These are phyloP conservation scores for Cryptococcus sp. DNA, from an alignment of 1,284 basidiomycete species.

Conservation along the genomic window DNA sequence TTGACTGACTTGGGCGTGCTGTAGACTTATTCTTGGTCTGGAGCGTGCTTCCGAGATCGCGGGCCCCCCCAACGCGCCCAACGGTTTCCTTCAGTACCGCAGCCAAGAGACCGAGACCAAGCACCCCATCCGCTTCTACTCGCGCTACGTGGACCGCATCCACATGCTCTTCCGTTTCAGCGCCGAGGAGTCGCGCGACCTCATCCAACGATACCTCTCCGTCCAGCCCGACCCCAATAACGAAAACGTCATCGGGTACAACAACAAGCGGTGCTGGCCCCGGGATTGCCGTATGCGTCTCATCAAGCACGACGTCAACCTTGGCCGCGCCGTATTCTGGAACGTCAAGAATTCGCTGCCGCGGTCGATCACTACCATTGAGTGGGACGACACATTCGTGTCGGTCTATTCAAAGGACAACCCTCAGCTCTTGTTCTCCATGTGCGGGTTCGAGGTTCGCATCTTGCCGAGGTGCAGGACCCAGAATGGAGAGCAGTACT, in stretches of 20 bases:
- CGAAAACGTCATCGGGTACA: constrained; percentile 98
- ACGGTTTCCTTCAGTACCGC: constrained; percentile 93
- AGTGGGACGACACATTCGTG: constrained; percentile 96
- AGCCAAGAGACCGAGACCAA: constrained; percentile 89
- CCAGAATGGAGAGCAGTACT: constrained; percentile 93
- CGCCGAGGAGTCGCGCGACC: constrained; percentile 95
- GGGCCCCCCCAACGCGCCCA: constrained; percentile 88
- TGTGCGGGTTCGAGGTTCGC: constrained; percentile 96
- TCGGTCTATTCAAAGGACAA: constrained; percentile 98
- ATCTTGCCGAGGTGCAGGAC: constrained; percentile 86
- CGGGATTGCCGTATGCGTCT: constrained; percentile 98
- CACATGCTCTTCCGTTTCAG: constrained; percentile 97
- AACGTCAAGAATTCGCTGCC: constrained; percentile 98
- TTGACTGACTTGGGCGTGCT: too few species aligned
- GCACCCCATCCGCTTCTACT: constrained; percentile 91
- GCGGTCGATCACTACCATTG: constrained; percentile 93
- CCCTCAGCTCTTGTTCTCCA: constrained; percentile 95
- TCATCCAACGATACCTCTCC: constrained; percentile 95
- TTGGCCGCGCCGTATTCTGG: constrained; percentile 98
- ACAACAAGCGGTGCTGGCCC: constrained; percentile 99
- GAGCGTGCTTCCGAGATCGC: constrained; percentile 96
- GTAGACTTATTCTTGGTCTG: constrained; percentile 74
- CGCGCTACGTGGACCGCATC: constrained; percentile 86
- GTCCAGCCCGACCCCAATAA: constrained; percentile 98
- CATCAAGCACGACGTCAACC: constrained; percentile 99